phyloP scores from a whole-genome alignment of 2,329 filamentous ascomycete species.

The Aspergillus brunneoviolaceus region DNA sequence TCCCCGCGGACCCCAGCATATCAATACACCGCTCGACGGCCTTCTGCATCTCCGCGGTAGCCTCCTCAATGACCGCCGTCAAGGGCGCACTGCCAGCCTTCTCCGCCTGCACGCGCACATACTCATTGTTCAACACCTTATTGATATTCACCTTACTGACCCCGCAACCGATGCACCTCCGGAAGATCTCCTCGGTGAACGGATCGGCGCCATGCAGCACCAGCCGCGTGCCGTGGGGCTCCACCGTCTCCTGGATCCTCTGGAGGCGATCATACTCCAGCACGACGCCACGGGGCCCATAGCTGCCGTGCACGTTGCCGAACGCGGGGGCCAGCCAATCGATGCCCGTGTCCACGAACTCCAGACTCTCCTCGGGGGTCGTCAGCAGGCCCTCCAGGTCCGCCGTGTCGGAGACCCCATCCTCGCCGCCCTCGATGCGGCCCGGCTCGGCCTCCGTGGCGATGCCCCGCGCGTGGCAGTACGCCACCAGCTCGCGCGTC shows the following conservation, averaged over 20 bases:
- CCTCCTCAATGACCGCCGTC: constrained; percentile 56
- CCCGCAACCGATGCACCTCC: constrained; percentile 55
- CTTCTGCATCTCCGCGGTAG: constrained; percentile 55
- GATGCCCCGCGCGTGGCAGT: constrained; percentile 65
- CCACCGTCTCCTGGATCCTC: constrained; percentile 51
- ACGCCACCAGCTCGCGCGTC: constrained; percentile 61
- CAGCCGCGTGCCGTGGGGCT: constrained; percentile 48
- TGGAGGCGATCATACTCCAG: constrained; percentile 59
- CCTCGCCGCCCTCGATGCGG: constrained; percentile 70
- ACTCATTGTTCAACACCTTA: constrained; percentile 56
- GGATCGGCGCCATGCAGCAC: constrained; percentile 61
- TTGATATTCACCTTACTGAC: constrained; percentile 61
- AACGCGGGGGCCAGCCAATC: constrained; percentile 74
- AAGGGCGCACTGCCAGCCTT: constrained; percentile 53
- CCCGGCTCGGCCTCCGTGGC: constrained; percentile 71
- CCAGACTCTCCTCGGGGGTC: constrained; percentile 66
- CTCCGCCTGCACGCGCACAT: constrained; percentile 49
- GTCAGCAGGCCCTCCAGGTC: constrained; percentile 65
- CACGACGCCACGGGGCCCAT: constrained; percentile 63
- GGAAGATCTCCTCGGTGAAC: constrained; percentile 56
- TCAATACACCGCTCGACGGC: constrained; percentile 59
- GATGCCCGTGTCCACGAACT: constrained; percentile 70
- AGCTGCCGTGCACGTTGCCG: constrained; percentile 74
- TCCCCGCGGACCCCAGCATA: constrained; percentile 44
- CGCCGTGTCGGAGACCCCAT: constrained; percentile 68